phyloP scores from a whole-genome alignment of 768 basidiomycete species.

The Agaricus subrufescens region DNA sequence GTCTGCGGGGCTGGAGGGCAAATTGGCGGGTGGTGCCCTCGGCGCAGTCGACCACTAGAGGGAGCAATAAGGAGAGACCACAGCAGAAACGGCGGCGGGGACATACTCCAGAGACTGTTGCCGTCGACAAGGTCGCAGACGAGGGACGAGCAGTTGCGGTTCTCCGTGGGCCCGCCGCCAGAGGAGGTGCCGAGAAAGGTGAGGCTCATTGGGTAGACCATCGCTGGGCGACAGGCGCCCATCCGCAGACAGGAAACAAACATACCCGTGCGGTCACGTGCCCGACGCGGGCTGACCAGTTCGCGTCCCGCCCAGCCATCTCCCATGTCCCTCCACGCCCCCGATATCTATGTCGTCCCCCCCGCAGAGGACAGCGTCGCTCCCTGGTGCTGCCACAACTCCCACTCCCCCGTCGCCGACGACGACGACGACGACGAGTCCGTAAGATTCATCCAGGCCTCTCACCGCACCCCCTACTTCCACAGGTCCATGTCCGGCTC shows the following conservation, averaged over 20 bases:
- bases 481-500: slow-evolving; percentile 5
- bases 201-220: slow-evolving; percentile 41
- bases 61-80: slow-evolving; percentile 12
- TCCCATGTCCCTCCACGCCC: slow-evolving; percentile 18
- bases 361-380: slow-evolving; percentile 55
- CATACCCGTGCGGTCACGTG: slow-evolving; percentile 25
- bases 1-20: slow-evolving; percentile 38
- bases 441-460: slow-evolving; percentile 2
- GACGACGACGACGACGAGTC: slow-evolving; percentile 14
- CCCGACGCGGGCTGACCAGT: slow-evolving; percentile 19
- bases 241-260: too few relatives aligned
- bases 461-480: slow-evolving; percentile 10
- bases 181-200: slow-evolving; percentile 76
- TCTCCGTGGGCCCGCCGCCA: slow-evolving; percentile 68
- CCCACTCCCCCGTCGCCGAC: slow-evolving; percentile 24
- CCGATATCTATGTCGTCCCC: slow-evolving; percentile 51
- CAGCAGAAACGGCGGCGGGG: slow-evolving; percentile 5
- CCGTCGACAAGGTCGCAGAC: slow-evolving; percentile 53
- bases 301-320: neutral
- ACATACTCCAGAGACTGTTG: slow-evolving; percentile 65
- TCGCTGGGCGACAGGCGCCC: neutral
- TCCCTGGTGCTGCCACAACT: slow-evolving; percentile 56
- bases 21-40: slow-evolving; percentile 78
- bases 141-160: slow-evolving; percentile 75
- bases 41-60: slow-evolving; percentile 76